These are phyloP conservation scores for Balansia obtecta DNA, from an alignment of 2,329 filamentous ascomycete genomes.

Conservation along the genomic window DNA sequence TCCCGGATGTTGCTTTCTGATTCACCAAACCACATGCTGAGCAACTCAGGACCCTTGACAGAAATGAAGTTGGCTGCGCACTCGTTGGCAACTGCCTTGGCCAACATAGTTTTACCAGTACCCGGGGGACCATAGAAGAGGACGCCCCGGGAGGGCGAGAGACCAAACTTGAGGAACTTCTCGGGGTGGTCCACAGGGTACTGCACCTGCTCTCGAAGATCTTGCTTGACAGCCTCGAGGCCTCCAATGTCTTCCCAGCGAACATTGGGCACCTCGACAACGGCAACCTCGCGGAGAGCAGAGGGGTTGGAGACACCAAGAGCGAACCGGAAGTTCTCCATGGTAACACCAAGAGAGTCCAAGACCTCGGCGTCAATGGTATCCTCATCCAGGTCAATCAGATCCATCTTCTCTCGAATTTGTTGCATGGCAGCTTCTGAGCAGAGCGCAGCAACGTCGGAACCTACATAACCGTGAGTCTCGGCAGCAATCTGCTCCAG, in stretches of 20 bases:
- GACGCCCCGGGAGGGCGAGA: constrained; percentile 95
- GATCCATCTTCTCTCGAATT: constrained; percentile 99
- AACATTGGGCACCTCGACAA: constrained; percentile 98
- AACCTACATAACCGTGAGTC: constrained; percentile 98
- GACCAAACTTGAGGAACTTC: constrained; percentile 99
- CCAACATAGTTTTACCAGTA: constrained; percentile 99
- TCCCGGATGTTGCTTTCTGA: constrained; percentile 99
- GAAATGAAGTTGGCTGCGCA: constrained; percentile 99
- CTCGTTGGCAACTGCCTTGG: constrained; percentile 98
- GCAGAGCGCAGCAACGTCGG: constrained; percentile 94
- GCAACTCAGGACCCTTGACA: constrained; percentile 92
- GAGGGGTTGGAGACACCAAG: constrained; percentile 98
- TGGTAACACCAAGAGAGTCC: constrained; percentile 94
- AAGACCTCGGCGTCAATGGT: constrained; percentile 98
- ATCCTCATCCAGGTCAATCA: constrained; percentile 97
- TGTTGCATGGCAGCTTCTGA: constrained; percentile 99
- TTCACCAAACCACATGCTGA: constrained; percentile 99
- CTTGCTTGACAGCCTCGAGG: constrained; percentile 95
- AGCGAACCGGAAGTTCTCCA: constrained; percentile 99
- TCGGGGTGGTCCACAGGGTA: constrained; percentile 99
- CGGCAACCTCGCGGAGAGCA: constrained; percentile 93
- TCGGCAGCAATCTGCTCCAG: constrained; percentile 93
- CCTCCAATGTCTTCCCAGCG: constrained; percentile 99
- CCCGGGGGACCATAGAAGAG: constrained; percentile 97
- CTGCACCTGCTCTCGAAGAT: constrained; percentile 96